Percentiles rank a stretch among this genome's conserved stretches.
Conservation (phyloP, 2,329 filamentous ascomycete species). For the Colletotrichum theobromicola region DNA sequence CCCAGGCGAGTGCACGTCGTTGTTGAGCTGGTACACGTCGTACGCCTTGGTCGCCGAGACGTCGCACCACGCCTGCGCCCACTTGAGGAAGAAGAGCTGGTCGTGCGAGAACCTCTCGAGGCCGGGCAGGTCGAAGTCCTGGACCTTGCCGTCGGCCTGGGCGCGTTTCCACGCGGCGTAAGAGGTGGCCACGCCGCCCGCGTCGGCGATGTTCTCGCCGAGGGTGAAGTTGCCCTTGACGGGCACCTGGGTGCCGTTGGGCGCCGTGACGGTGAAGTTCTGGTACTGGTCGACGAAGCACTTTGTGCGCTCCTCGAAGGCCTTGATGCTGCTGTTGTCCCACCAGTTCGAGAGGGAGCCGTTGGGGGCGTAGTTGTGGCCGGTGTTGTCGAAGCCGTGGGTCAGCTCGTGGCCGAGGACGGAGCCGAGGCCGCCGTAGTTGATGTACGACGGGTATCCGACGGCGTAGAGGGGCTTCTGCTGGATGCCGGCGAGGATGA, state of each 20-base stretch:
- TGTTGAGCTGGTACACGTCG: slow-evolving; percentile 60
- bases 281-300: slow-evolving; percentile 73
- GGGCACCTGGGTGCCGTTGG: slow-evolving; percentile 60
- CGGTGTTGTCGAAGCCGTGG: slow-evolving; percentile 72
- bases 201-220: slow-evolving; percentile 75
- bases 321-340: slow-evolving; percentile 61
- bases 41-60: slow-evolving; percentile 61
- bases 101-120: slow-evolving; percentile 67
- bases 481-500: slow-evolving; percentile 73
- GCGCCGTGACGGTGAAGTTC: slow-evolving; percentile 61
- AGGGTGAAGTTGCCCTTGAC: slow-evolving; percentile 68
- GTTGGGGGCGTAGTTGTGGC: slow-evolving; percentile 67
- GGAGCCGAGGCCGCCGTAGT: slow-evolving; percentile 70
- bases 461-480: slow-evolving; percentile 68
- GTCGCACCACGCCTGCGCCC: slow-evolving; percentile 69
- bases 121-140: slow-evolving; percentile 57
- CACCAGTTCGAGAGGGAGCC: slow-evolving; percentile 72
- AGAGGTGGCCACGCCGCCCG: slow-evolving; percentile 67
- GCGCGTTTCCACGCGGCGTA: slow-evolving; percentile 71
- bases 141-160: slow-evolving; percentile 51
- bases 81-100: slow-evolving; percentile 73
- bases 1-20: slow-evolving; percentile 69
- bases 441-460: slow-evolving; percentile 66
- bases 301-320: slow-evolving; percentile 62
- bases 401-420: slow-evolving; percentile 73